phyloP scores from a whole-genome alignment of 1,139 yeast species.

The Ashbya aceris region DNA sequence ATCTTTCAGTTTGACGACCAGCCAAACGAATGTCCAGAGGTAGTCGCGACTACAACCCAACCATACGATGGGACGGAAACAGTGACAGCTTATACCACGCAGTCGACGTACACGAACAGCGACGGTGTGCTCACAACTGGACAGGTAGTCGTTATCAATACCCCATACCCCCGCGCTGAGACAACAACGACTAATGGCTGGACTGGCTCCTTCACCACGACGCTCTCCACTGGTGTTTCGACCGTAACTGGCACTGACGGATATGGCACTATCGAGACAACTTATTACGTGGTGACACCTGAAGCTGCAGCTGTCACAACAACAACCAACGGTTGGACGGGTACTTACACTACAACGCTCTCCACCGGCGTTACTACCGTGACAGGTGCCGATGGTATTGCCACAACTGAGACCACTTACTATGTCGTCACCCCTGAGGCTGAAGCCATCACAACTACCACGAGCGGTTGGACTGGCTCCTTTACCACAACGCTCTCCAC shows the following conservation, averaged over 20 bases:
- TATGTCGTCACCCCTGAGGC: conserved; percentile 11
- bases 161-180: background rate
- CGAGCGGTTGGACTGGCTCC: too few species aligned
- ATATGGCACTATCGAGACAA: conserved; percentile 7
- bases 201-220: conserved; percentile 8
- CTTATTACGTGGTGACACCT: conserved; percentile 13
- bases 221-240: conserved; percentile 9
- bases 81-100: conserved; percentile 6
- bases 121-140: conserved; percentile 7
- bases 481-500: too few species aligned
- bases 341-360: conserved; percentile 8
- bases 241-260: conserved; percentile 9
- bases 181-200: conserved; percentile 1
- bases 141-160: background rate
- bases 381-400: conserved; percentile 6
- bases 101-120: conserved; percentile 9
- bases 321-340: conserved; percentile 9
- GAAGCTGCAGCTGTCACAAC: conserved; percentile 8
- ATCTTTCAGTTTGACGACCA: conserved; percentile 8
- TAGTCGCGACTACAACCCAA: conserved; percentile 6
- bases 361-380: conserved; percentile 7
- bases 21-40: conserved; percentile 8
- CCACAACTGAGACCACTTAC: conserved; percentile 6
- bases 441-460: too few species aligned
- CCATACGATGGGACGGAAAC: conserved; percentile 8